A percentile compares a stretch with the other conserved stretches of the same genome.
Conservation (phyloP, 2,329 filamentous ascomycete genomes). For the Talaromyces piceae region DNA sequence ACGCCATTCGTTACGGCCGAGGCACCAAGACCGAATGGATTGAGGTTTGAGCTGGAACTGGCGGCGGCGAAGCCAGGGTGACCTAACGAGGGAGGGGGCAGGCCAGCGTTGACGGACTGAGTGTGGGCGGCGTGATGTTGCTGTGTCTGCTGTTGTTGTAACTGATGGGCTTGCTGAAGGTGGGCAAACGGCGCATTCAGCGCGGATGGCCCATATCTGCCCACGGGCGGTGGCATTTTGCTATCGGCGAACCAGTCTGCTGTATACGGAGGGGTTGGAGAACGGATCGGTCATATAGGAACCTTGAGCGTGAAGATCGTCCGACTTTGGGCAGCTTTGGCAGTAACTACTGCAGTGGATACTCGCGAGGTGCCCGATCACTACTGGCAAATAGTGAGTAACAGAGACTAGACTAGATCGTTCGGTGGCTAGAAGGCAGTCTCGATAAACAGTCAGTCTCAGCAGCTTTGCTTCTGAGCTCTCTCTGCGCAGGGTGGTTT, state of each 20-base stretch:
- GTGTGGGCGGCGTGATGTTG: slow-evolving; percentile 36
- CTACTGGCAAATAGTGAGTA: not conserved
- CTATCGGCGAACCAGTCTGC: slow-evolving; percentile 13
- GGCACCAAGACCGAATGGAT: slow-evolving; percentile 53
- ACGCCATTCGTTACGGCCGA: slow-evolving; percentile 47
- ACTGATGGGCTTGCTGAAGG: slow-evolving; percentile 45
- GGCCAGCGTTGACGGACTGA: slow-evolving; percentile 40
- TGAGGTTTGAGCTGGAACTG: slow-evolving; percentile 60
- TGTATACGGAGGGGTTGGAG: slow-evolving; percentile 12
- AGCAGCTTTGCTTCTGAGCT: slow-evolving; percentile 1
- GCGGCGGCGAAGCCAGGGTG: slow-evolving; percentile 61
- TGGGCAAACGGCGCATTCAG: slow-evolving; percentile 54
- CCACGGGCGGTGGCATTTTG: slow-evolving; percentile 52
- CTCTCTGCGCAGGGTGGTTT: slow-evolving; percentile 4
- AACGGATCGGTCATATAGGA: slow-evolving; percentile 16
- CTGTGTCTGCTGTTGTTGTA: slow-evolving; percentile 38
- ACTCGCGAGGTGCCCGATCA: not conserved
- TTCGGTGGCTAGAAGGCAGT: not conserved
- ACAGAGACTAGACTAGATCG: not conserved
- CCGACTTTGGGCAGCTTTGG: not conserved
- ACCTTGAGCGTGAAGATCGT: not conserved
- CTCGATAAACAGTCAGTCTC: not conserved
- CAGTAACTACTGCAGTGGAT: not conserved
- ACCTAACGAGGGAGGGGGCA: slow-evolving; percentile 53
- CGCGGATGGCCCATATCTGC: slow-evolving; percentile 52